Percentiles rank a stretch among this genome's conserved stretches.
phyloP scores from a whole-genome alignment of 139 green algal genomes.

The Volvox reticuliferus region DNA sequence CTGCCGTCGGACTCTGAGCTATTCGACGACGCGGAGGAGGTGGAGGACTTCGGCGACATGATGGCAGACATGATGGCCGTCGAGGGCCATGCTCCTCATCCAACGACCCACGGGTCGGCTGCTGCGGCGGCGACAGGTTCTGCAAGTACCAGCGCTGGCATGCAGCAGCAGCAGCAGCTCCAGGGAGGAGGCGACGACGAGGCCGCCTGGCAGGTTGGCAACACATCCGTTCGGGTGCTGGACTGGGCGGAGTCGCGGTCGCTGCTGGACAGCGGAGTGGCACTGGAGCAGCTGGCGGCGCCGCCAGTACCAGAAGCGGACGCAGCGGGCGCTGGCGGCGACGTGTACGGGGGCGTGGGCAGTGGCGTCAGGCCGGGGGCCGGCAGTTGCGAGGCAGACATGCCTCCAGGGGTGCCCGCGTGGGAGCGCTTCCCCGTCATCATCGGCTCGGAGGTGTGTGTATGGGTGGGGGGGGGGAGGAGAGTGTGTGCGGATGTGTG shows the following conservation, averaged over 20 bases:
- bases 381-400: neutral
- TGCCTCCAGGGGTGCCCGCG: slow-evolving; percentile 50
- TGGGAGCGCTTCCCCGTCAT: slow-evolving; percentile 72
- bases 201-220: slow-evolving; percentile 63
- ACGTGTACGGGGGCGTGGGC: neutral
- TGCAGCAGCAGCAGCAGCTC: neutral
- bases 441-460: slow-evolving; percentile 72
- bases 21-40: slow-evolving; percentile 67
- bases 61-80: slow-evolving; percentile 1
- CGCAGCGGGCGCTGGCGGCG: neutral
- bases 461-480: neutral
- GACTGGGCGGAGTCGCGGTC: slow-evolving; percentile 60
- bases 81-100: neutral
- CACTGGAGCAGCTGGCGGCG: neutral
- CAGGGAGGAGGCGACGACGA: neutral
- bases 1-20: slow-evolving; percentile 50
- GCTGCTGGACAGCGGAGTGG: slow-evolving; percentile 14
- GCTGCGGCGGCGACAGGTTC: neutral
- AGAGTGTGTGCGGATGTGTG: too few species aligned
- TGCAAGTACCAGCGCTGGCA: neutral
- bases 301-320: neutral
- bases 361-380: neutral
- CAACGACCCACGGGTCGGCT: neutral
- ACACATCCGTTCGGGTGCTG: slow-evolving; percentile 73
- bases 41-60: slow-evolving; percentile 54